A percentile compares a stretch with the other conserved stretches of the same genome.
Evolutionary conservation across 352 stramenopile genomes (phyloP).

Genomic region (Pythium inflatum): DNA sequence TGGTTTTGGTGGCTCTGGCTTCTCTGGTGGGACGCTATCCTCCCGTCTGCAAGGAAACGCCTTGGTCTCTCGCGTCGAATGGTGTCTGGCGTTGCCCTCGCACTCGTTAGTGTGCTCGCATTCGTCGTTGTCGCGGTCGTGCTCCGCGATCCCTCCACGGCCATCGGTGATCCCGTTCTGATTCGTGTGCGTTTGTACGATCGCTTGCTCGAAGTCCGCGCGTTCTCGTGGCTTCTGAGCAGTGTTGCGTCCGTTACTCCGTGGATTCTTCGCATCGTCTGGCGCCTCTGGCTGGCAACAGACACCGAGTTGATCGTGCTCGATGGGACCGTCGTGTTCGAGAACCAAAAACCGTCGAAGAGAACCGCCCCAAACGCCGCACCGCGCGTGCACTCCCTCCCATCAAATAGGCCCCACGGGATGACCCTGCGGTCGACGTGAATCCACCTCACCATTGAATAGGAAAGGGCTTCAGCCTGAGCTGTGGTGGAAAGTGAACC

Average conservation of each 20-base stretch:
- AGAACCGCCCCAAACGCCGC: too few relatives aligned
- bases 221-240: slow-evolving; percentile 7
- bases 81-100: not conserved
- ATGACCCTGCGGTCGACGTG: too few relatives aligned
- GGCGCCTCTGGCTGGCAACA: not conserved
- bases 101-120: not conserved
- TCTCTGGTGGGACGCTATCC: slow-evolving; percentile 3
- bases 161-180: not conserved
- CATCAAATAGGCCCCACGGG: too few relatives aligned
- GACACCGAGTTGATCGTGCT: slow-evolving; percentile 9
- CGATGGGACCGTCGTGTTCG: slow-evolving; percentile 4
- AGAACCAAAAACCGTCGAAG: not conserved
- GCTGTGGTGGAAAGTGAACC: too few relatives aligned
- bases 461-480: too few relatives aligned
- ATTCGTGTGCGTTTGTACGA: not conserved
- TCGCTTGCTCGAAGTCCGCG: not conserved
- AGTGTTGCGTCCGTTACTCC: not conserved
- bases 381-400: too few relatives aligned
- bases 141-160: not conserved
- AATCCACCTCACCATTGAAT: too few relatives aligned
- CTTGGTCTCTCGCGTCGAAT: not conserved
- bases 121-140: not conserved
- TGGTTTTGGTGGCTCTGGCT: not conserved
- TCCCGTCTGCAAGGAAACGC: not conserved
- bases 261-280: slow-evolving; percentile 11